Evolutionary conservation across 768 basidiomycete genomes (phyloP).

Genomic region (Mycena kentingensis): DNA sequence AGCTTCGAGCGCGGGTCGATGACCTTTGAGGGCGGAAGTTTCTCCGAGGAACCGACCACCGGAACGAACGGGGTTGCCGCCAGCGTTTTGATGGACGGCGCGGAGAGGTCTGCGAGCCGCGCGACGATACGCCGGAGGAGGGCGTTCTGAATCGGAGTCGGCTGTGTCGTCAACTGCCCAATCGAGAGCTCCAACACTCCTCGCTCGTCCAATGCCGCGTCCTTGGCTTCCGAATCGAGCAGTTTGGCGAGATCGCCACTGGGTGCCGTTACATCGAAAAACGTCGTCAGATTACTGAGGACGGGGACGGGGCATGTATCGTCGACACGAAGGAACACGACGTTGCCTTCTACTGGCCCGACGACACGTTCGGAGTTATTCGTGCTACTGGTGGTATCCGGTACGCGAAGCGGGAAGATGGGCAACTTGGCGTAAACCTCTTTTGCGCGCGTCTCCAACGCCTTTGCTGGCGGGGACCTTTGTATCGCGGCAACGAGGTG

Average conservation of each 20-base stretch:
- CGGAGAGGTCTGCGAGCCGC: slow-evolving; percentile 14
- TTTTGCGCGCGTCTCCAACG: not conserved
- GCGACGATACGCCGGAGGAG: slow-evolving; percentile 19
- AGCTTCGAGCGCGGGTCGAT: slow-evolving; percentile 23
- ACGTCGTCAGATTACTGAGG: slow-evolving; percentile 7
- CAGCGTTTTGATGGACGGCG: slow-evolving; percentile 8
- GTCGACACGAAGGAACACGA: slow-evolving; percentile 13
- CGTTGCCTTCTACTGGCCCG: slow-evolving; percentile 6
- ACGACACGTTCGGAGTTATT: slow-evolving; percentile 7
- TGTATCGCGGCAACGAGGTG: slow-evolving; percentile 15
- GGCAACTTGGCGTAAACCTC: slow-evolving; percentile 17
- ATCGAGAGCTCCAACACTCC: slow-evolving; percentile 20
- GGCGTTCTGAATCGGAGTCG: slow-evolving; percentile 12
- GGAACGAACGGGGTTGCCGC: slow-evolving; percentile 12
- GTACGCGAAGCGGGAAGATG: slow-evolving; percentile 21
- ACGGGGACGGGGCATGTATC: slow-evolving; percentile 22
- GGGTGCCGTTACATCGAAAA: slow-evolving; percentile 18
- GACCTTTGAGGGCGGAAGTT: slow-evolving; percentile 11
- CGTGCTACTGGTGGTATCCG: not conserved
- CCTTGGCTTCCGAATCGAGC: not conserved
- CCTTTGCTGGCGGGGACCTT: not conserved
- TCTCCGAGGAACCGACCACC: slow-evolving; percentile 1
- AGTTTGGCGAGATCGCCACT: slow-evolving; percentile 11
- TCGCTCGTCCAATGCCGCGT: slow-evolving; percentile 14
- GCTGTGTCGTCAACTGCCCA: slow-evolving; percentile 13